These are phyloP conservation scores for Saccharomyces jurei DNA, from an alignment of 805 yeast genomes.

Conservation along the genomic window DNA sequence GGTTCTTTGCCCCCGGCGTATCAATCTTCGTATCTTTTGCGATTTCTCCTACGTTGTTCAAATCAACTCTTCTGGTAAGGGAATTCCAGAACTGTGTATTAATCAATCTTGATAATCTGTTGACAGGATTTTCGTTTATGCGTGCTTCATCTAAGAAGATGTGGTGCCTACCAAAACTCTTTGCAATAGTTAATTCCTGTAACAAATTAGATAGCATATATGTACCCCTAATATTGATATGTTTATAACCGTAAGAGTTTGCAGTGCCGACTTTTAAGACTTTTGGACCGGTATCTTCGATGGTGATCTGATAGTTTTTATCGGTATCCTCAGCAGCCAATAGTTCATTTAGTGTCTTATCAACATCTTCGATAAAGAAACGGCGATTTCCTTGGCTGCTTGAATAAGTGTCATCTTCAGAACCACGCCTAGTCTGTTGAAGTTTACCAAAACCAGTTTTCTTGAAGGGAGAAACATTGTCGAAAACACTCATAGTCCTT, in stretches of 20 bases:
- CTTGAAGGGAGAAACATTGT: conserved; percentile 23
- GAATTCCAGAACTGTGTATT: conserved; percentile 72
- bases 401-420: conserved; percentile 42
- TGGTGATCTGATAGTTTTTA: conserved; percentile 72
- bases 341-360: conserved; percentile 59
- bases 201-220: conserved; percentile 79
- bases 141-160: conserved; percentile 77
- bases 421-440: conserved; percentile 37
- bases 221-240: conserved; percentile 73
- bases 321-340: conserved; percentile 79
- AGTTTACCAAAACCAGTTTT: conserved; percentile 2
- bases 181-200: conserved; percentile 84
- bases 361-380: conserved; percentile 69
- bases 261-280: conserved; percentile 75
- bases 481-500: conserved; percentile 48
- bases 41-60: conserved; percentile 53
- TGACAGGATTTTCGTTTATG: conserved; percentile 80
- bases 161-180: conserved; percentile 67
- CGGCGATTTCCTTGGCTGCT: conserved; percentile 32
- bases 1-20: conserved; percentile 52
- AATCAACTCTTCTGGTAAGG: conserved; percentile 64
- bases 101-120: conserved; percentile 64
- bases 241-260: conserved; percentile 72
- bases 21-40: conserved; percentile 72
- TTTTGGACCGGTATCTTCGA: conserved; percentile 79